These are phyloP conservation scores for Phytophthora sp. DNA, from an alignment of 352 stramenopile genomes.

Conservation along the genomic window DNA sequence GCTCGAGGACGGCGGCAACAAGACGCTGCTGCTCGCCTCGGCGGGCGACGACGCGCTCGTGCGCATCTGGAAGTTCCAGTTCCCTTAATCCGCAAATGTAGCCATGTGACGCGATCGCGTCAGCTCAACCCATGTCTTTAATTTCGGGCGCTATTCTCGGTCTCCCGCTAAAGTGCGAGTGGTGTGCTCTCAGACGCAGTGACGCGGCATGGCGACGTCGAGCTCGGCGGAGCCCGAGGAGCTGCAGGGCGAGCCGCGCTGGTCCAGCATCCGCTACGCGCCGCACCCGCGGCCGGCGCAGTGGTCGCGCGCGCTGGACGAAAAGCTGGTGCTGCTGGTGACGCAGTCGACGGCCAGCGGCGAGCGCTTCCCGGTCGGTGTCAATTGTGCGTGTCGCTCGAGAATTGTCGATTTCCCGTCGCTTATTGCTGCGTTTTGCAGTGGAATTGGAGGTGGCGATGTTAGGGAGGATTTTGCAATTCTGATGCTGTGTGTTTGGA, in stretches of 20 bases:
- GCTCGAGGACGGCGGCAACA: conserved; percentile 26
- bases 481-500: conserved; percentile 14
- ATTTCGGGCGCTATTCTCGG: conserved; percentile 13
- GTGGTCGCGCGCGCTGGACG: conserved; percentile 59
- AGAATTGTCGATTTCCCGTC: not conserved
- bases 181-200: too few species aligned
- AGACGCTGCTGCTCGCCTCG: conserved; percentile 66
- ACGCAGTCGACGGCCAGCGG: conserved; percentile 73
- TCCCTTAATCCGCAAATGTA: conserved; percentile 27
- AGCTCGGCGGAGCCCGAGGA: conserved; percentile 42
- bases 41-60: conserved; percentile 68
- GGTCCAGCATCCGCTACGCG: conserved; percentile 61
- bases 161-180: too few species aligned
- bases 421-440: not conserved
- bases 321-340: conserved; percentile 67
- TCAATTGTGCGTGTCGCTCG: conserved; percentile 71
- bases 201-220: conserved; percentile 16
- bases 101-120: too few species aligned
- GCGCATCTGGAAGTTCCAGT: conserved; percentile 71
- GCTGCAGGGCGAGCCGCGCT: conserved; percentile 68
- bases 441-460: not conserved
- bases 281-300: conserved; percentile 29
- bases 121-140: not conserved
- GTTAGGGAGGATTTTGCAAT: not conserved
- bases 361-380: conserved; percentile 81